Evolutionary conservation across 2,329 filamentous ascomycete genomes (phyloP), one percentile per base, ranked within the genome.

Genomic region (Botrytis deweyae): DNA sequence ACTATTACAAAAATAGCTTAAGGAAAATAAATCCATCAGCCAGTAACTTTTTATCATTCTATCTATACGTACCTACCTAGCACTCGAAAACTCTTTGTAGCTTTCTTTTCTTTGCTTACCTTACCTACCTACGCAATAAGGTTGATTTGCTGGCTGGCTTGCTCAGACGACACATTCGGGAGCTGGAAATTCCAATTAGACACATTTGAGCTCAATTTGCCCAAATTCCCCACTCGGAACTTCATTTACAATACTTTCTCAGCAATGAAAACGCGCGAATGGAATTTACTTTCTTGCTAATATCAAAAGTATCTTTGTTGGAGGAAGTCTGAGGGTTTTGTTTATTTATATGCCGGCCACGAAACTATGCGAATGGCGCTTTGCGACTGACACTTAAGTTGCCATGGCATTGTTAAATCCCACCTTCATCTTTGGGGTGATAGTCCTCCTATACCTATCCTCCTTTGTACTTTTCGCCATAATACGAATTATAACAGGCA

Each of bases 401-500:
- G 76, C 72, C 75, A 92, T 92, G 90, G 89, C 90, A 80, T 87
- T 91, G 78, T 84, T 91, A 78, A 90, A 88, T 80, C 91, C 92
- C 79, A 93, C 95, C 78, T 97, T 97, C 82, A 85, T 98, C 77
- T 89, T 97, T 80, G 95, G 95, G 82, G 87, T 97, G 78, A 80
- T 95, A 81, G 90, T 98, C 79, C 88, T 98, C 77, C 85, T 93
- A 76, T 99, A 98, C 85, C 88, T 99, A 63, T 92, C 90, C 76
- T 94, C 95, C 76, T 99, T 99, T 81, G 91, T 99, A 75, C 83
- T 98, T 74, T 97, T 99, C 83, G 96, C 96, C 80, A 88, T 98
- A 78, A 85, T 99, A 76, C 94, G 96, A 78, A 95, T 98, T 79
- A 87, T 95, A 75, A 98, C 95, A 52, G 96, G 96, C 75, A 87